A percentile compares a stretch with the other conserved stretches of the same genome.
These are phyloP conservation scores for Blastocladiella emersonii DNA, from an alignment of 371 early-diverging fungal species.

Conservation along the genomic window DNA sequence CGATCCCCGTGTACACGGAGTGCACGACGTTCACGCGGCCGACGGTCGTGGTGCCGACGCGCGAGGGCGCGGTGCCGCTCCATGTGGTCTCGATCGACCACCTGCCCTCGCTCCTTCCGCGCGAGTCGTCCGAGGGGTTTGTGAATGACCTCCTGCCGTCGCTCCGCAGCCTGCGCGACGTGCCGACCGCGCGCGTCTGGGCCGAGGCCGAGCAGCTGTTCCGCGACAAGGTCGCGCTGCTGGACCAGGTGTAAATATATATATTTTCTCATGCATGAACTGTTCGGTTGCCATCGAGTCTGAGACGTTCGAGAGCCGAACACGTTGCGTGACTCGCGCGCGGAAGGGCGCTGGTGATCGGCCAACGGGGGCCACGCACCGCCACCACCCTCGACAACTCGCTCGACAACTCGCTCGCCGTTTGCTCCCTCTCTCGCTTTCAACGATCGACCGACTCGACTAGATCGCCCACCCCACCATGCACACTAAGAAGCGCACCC, in stretches of 20 bases:
- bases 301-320: too few relatives aligned
- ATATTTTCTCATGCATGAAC: too few relatives aligned
- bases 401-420: too few relatives aligned
- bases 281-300: too few relatives aligned
- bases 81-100: constrained; percentile 93
- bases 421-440: too few relatives aligned
- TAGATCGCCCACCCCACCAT: too few relatives aligned
- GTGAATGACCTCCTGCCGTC: constrained; percentile 70
- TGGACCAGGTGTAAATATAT: neutral
- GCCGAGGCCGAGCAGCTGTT: constrained; percentile 66
- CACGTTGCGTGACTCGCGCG: too few relatives aligned
- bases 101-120: constrained; percentile 82
- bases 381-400: too few relatives aligned
- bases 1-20: constrained; percentile 81
- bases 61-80: constrained; percentile 37
- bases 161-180: constrained; percentile 48
- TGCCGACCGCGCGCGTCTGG: constrained; percentile 65
- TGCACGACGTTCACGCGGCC: constrained; percentile 89
- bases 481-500: too few relatives aligned
- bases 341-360: too few relatives aligned
- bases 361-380: too few relatives aligned
- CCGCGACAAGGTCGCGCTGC: constrained; percentile 46
- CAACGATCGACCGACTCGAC: too few relatives aligned
- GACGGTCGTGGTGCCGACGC: constrained; percentile 46
- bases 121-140: constrained; percentile 82